These are phyloP conservation scores for Mollisia scopiformis DNA, from an alignment of 2,329 filamentous ascomycete genomes.

Conservation along the genomic window DNA sequence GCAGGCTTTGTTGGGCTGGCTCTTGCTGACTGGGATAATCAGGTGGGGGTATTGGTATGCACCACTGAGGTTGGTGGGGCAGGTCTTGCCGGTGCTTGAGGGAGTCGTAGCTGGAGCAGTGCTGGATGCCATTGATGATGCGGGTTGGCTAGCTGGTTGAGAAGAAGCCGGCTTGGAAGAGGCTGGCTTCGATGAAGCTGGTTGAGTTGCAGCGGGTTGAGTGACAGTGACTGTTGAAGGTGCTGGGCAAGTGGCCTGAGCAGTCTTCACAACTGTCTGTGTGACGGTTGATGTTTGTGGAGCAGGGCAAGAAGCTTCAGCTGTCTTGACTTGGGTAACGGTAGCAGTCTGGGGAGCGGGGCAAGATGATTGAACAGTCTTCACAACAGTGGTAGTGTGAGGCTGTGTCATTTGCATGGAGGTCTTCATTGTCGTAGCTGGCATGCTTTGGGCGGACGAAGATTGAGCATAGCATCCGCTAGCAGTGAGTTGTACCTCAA, in stretches of 20 bases:
- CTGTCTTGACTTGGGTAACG: background rate
- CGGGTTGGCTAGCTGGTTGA: background rate
- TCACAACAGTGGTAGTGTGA: background rate
- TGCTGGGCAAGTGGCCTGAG: background rate
- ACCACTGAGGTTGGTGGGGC: slow-evolving; percentile 46
- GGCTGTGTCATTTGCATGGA: background rate
- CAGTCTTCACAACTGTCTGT: background rate
- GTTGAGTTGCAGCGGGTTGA: background rate
- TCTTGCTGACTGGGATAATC: slow-evolving; percentile 61
- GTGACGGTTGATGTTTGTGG: background rate
- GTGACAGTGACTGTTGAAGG: background rate
- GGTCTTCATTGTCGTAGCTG: background rate
- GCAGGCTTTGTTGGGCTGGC: slow-evolving; percentile 50
- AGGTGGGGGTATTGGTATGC: slow-evolving; percentile 61
- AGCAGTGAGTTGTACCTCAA: slow-evolving; percentile 38
- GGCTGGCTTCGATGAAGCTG: background rate
- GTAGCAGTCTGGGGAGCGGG: background rate
- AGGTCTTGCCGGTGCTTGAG: background rate
- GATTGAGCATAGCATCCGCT: slow-evolving; percentile 37
- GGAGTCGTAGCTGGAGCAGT: background rate
- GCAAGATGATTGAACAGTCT: slow-evolving; percentile 1
- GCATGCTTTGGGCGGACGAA: background rate
- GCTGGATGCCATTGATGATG: background rate
- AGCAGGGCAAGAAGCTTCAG: slow-evolving; percentile 1
- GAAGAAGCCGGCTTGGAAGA: background rate